These are phyloP conservation scores for Kluyveromyces lactis DNA, from an alignment of 805 yeast genomes.

Conservation along the genomic window DNA sequence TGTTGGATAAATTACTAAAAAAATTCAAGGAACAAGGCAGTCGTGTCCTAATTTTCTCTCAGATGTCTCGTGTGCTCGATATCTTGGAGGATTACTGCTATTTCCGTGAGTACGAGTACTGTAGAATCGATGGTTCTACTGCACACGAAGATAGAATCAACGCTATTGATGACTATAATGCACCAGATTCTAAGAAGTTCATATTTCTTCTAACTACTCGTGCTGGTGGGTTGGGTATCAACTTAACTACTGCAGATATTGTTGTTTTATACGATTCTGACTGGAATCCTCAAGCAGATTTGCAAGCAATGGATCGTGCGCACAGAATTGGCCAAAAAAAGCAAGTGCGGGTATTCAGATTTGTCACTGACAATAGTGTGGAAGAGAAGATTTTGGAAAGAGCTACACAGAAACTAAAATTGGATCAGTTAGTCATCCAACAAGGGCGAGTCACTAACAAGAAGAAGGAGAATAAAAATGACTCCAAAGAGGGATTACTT, in stretches of 20 bases:
- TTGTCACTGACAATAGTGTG: conserved; percentile 73
- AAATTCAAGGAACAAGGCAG: conserved; percentile 62
- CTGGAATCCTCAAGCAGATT: conserved; percentile 87
- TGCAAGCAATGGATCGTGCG: conserved; percentile 86
- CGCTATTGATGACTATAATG: conserved; percentile 72
- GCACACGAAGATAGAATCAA: conserved; percentile 68
- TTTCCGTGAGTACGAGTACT: conserved; percentile 60
- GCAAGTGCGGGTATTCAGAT: conserved; percentile 71
- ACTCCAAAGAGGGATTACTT: conserved; percentile 61
- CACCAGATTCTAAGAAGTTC: conserved; percentile 64
- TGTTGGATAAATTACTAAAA: conserved; percentile 57
- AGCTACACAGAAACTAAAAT: conserved; percentile 69
- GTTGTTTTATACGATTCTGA: conserved; percentile 73
- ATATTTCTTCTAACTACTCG: conserved; percentile 72
- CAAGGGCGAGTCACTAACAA: conserved; percentile 44
- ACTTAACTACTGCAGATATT: conserved; percentile 71
- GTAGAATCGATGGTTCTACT: conserved; percentile 79
- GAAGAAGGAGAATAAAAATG: conserved; percentile 25
- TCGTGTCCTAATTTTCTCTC: conserved; percentile 71
- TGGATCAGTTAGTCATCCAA: conserved; percentile 77
- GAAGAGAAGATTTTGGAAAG: conserved; percentile 77
- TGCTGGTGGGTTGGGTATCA: conserved; percentile 88
- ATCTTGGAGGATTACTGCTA: conserved; percentile 72
- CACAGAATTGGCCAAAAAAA: conserved; percentile 83
- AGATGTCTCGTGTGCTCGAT: conserved; percentile 76